Evolutionary conservation across 2,329 filamentous ascomycete species (phyloP), one percentile per base, ranked within the genome.

Genomic region (Phialophora macrospora): DNA sequence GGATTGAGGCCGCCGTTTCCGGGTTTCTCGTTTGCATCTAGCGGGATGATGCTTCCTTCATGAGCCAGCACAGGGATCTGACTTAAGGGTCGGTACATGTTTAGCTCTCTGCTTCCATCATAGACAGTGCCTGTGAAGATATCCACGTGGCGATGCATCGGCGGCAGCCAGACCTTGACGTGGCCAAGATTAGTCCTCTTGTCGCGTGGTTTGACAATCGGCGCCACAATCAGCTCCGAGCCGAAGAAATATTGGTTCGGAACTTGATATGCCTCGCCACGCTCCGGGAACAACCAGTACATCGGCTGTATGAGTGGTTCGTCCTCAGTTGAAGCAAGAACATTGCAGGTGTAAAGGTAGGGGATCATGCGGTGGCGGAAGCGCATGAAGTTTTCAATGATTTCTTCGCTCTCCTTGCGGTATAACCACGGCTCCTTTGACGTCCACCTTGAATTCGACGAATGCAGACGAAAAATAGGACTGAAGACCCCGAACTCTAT

Each of bases 401-500:
- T 77, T 0, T 75, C 72, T 32, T 77, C 76, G 6, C 79, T 79
- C 55, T 84, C 83, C 1, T 74, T 70, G 2, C 81, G 79, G 71
- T 82, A 86, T 26, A 79, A 76, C 87, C 87, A 89, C 0, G 87
- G 87, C 70, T 89, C 87, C 71, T 88, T 87, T 46, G 82, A 82
- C 38, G 81, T 84, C 82, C 87, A 89, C 1, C 76, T 78, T 49
- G 80, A 87, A 66, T 84, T 82, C 51, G 83, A 80, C 0, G 85
- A 88, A 72, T 89, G 87, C 4, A 89, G 77, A 1, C 87, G 81
- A 72, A 88, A 76, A 52, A 89, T 83, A 1, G 87, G 87, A 0
- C 85, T 87, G 72, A 87, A 87, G 54, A 82, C 83, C 4, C 87
- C 87, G 1, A 85, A 79, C 72, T 89, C 87, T 0, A 87, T 80